phyloP scores from a whole-genome alignment of 768 basidiomycete genomes.

The Calocybe cyanea region DNA sequence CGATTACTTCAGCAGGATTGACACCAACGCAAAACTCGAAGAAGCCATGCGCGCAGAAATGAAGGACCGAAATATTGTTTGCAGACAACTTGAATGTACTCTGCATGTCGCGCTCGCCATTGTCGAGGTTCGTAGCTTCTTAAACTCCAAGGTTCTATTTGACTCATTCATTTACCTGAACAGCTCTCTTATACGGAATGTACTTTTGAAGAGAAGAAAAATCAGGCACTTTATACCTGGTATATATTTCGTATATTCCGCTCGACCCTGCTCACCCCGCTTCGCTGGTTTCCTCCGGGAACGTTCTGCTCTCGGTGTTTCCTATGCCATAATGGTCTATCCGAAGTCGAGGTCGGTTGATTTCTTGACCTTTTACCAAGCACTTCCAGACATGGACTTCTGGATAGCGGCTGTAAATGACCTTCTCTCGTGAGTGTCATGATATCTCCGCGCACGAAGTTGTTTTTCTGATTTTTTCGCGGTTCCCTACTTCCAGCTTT shows the following conservation, averaged over 20 bases:
- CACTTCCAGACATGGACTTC: slow-evolving; percentile 17
- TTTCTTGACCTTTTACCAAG: slow-evolving; percentile 17
- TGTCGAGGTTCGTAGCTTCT: slow-evolving; percentile 5
- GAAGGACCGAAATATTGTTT: slow-evolving; percentile 3
- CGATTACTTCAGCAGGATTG: slow-evolving; percentile 1
- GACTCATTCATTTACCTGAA: neutral
- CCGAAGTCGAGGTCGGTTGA: slow-evolving; percentile 11
- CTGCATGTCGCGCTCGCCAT: slow-evolving; percentile 8
- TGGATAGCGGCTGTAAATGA: slow-evolving; percentile 12
- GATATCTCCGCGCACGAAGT: neutral
- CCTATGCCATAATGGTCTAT: slow-evolving; percentile 13
- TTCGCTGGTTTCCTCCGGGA: slow-evolving; percentile 20
- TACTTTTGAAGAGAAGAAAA: slow-evolving; percentile 16
- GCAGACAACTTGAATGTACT: slow-evolving; percentile 4
- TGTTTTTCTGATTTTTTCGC: neutral
- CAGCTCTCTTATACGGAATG: slow-evolving; percentile 16
- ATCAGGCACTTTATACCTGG: slow-evolving; percentile 19
- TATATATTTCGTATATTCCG: no score
- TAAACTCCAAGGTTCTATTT: neutral
- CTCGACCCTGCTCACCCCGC: no score
- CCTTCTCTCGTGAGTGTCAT: slow-evolving; percentile 10
- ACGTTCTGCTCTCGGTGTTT: slow-evolving; percentile 14
- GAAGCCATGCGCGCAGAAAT: slow-evolving; percentile 8
- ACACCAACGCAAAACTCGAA: slow-evolving; percentile 7
- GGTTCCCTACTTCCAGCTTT: slow-evolving; percentile 3